Evolutionary conservation across 1,284 basidiomycete genomes (phyloP), one percentile per base, ranked within the genome.

Genomic region (Violaceomyces palustris): DNA sequence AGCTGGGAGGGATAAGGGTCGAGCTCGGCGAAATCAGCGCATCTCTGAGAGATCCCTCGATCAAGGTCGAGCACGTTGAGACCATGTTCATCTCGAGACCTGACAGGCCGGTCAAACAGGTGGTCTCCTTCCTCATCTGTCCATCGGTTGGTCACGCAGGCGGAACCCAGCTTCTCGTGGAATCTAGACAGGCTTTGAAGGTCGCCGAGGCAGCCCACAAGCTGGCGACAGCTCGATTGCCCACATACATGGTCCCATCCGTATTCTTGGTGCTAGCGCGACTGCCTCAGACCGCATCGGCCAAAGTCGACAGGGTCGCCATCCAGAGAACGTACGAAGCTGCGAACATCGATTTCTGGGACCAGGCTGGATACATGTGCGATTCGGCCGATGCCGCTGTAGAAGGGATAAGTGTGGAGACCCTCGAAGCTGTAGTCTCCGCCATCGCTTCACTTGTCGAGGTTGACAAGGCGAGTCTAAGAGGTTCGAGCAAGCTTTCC

Each of bases 1-100:
- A 69, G 42, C 42, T 69, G n/a, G 56, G 60, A 27, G 66, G 66
- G n/a, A 63, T 67, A 21, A 59, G 66, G 17, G 51, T 65, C 29
- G 66, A 69, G 46, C 40, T 67, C 5, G 48, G 43, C 18, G 66
- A 69, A 44, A 65, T 69, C 17, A 40, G 39, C 10, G 38, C 45
- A 4, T 38, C 45, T 6, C 33, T 46, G 14, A n/a, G n/a, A n/a
- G n/a, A n/a, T n/a, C n/a, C n/a, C n/a, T 17, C 21, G 15, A 17
- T 18, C 4, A 15, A 32, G 31, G 37, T 33, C 22, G 26, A 45
- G 15, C 37, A 33, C 21, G 43, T 34, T 19, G 43, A 45, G 30
- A 39, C 37, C 3, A 39, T 45, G 43, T 29, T 45, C 26, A 22
- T 45, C 22, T 39, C 32, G 8, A 31, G 43, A 23, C 43, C 37